Conservation (phyloP, 306 rosid species). For the Malus asiatica region DNA sequence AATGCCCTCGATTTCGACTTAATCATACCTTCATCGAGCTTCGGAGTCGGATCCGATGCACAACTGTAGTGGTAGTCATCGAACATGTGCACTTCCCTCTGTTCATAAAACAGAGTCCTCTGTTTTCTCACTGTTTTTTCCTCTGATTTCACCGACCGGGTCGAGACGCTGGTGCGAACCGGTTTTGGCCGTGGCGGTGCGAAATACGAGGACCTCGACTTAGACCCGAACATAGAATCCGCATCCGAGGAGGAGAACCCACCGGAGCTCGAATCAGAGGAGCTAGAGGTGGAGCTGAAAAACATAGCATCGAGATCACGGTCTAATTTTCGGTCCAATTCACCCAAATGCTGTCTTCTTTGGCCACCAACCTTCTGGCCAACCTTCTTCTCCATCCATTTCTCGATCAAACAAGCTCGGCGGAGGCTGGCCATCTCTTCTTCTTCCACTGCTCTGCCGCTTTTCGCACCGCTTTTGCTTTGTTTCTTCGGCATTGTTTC, state of each 20-base stretch:
- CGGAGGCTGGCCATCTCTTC: conserved; percentile 21
- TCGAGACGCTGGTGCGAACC: conserved; percentile 28
- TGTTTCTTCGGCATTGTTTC: conserved; percentile 38
- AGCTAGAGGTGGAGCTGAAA: conserved; percentile 65
- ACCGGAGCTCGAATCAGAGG: conserved; percentile 81
- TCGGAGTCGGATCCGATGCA: conserved; percentile 6
- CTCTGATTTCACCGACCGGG: conserved; percentile 23
- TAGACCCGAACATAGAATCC: conserved; percentile 46
- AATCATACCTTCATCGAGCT: conserved; percentile 26
- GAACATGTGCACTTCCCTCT: conserved; percentile 11
- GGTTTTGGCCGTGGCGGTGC: conserved; percentile 49
- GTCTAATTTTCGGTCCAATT: conserved; percentile 24
- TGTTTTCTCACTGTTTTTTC: conserved; percentile 33
- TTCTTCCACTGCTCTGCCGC: conserved; percentile 5
- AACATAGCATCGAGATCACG: conserved; percentile 40
- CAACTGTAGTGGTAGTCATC: conserved; percentile 18
- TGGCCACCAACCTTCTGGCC: conserved; percentile 11
- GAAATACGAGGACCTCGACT: conserved; percentile 39
- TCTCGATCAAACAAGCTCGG: conserved; percentile 39
- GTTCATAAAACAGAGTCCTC: conserved; percentile 16
- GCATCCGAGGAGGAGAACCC: conserved; percentile 78
- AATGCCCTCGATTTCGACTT: conserved; percentile 68
- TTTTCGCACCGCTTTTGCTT: conserved; percentile 24
- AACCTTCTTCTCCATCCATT: conserved; percentile 46
- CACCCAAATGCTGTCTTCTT: conserved; percentile 10